phyloP scores from a whole-genome alignment of 495 filamentous ascomycete species.

The Immersiella caudata region DNA sequence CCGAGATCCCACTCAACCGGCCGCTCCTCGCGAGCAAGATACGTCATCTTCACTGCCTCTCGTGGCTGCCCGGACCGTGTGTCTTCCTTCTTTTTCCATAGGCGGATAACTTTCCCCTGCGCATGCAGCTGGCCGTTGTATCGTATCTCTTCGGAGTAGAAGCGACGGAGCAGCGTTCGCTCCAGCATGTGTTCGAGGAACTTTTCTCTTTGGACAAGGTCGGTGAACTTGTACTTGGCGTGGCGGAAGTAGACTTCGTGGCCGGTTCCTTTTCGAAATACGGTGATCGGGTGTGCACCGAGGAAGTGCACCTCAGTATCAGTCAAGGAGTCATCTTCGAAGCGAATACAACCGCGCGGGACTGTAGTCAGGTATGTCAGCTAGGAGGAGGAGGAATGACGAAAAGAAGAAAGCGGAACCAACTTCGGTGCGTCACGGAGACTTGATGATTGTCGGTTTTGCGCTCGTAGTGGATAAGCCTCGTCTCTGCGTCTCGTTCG shows the following conservation, averaged over 20 bases:
- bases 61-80: neutral
- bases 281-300: conserved; percentile 16
- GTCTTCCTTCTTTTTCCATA: conserved; percentile 12
- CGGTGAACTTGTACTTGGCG: conserved; percentile 16
- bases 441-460: conserved; percentile 8
- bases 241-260: conserved; percentile 18
- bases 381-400: neutral
- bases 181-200: conserved; percentile 14
- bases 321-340: conserved; percentile 15
- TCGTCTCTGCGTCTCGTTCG: conserved; percentile 10
- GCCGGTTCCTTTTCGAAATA: conserved; percentile 9
- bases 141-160: conserved; percentile 14
- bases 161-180: conserved; percentile 9
- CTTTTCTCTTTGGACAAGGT: conserved; percentile 4
- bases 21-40: conserved; percentile 7
- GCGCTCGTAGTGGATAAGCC: conserved; percentile 21
- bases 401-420: neutral
- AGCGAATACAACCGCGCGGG: conserved; percentile 11
- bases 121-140: conserved; percentile 12
- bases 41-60: conserved; percentile 10
- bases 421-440: conserved; percentile 13
- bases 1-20: conserved; percentile 12
- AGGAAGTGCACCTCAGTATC: conserved; percentile 10
- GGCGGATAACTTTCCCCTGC: conserved; percentile 12
- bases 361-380: neutral